phyloP scores from a whole-genome alignment of 345 rosid species.

The Populus pruinosa region DNA sequence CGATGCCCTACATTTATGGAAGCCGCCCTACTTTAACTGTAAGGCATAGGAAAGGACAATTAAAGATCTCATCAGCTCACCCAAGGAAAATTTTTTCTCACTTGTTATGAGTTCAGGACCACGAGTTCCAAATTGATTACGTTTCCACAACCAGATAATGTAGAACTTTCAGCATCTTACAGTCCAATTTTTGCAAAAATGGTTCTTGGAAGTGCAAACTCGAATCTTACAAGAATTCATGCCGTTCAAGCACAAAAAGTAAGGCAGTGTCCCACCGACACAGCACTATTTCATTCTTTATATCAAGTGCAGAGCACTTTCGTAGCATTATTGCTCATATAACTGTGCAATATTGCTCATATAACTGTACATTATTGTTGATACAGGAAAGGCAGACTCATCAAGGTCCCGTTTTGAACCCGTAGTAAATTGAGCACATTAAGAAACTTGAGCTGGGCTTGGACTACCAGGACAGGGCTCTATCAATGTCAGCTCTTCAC shows the following conservation, averaged over 20 bases:
- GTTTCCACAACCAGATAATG: background rate
- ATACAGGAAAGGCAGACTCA: background rate
- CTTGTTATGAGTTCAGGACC: background rate
- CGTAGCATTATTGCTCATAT: background rate
- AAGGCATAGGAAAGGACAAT: too few species aligned
- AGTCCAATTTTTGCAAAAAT: background rate
- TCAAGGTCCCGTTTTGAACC: background rate
- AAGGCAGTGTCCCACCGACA: background rate
- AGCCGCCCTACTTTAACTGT: background rate
- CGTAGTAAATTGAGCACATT: background rate
- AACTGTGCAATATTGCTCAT: background rate
- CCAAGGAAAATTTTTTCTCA: background rate
- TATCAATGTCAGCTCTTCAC: constrained; percentile 1
- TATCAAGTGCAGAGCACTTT: background rate
- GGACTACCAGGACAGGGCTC: background rate
- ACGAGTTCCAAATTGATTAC: background rate
- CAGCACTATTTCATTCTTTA: background rate
- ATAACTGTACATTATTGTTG: background rate
- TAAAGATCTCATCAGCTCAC: too few species aligned
- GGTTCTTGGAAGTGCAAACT: background rate
- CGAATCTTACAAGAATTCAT: background rate
- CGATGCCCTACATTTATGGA: background rate
- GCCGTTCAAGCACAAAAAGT: background rate
- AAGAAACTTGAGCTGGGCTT: background rate
- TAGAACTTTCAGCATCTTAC: background rate